phyloP scores from a whole-genome alignment of 768 basidiomycete genomes.

The Peribolospora kevripleyi region DNA sequence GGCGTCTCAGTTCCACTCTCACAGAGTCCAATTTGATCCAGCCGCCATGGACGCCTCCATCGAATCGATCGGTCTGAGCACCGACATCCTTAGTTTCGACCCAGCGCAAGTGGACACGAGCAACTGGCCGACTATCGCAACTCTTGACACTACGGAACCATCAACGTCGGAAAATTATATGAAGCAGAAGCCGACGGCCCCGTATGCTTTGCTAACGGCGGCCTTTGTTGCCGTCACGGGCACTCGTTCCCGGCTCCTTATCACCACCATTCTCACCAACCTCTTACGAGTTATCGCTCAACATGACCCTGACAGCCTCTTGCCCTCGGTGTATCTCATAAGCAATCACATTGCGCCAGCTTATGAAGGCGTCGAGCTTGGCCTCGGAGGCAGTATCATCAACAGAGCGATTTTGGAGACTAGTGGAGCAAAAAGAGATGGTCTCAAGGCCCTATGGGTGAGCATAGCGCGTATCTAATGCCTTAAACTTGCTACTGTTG shows the following conservation, averaged over 20 bases:
- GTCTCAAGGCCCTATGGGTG: constrained; percentile 30
- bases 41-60: neutral
- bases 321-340: constrained; percentile 20
- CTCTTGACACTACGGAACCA: neutral
- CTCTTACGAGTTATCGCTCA: constrained; percentile 41
- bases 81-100: constrained; percentile 11
- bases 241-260: constrained; percentile 48
- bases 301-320: constrained; percentile 42
- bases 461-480: neutral
- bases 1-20: neutral
- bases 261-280: constrained; percentile 47
- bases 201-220: constrained; percentile 48
- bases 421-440: constrained; percentile 14
- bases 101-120: constrained; percentile 5
- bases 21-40: neutral
- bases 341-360: constrained; percentile 7
- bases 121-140: constrained; percentile 2
- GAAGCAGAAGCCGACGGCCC: constrained; percentile 13
- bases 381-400: constrained; percentile 13
- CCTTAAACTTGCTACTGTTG: neutral
- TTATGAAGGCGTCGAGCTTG: constrained; percentile 8
- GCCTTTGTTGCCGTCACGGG: constrained; percentile 35
- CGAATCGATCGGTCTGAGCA: constrained; percentile 5
- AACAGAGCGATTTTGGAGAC: constrained; percentile 9
- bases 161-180: no score